These are phyloP conservation scores for Pilaira anomala DNA, from an alignment of 192 early-diverging fungal genomes.

Conservation along the genomic window DNA sequence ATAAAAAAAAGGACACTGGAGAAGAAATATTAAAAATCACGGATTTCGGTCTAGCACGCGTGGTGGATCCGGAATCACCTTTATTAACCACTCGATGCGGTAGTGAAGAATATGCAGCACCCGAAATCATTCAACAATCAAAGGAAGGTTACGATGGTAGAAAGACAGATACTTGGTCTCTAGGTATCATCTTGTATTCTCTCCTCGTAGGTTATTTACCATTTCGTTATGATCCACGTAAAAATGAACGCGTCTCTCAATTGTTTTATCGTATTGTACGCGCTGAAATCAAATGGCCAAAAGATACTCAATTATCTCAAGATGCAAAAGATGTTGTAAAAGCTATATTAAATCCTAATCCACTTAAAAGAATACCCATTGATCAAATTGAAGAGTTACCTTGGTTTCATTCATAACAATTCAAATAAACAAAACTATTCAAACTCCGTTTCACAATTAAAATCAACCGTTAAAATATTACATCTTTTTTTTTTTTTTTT, in stretches of 20 bases:
- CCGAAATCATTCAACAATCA: conserved; percentile 58
- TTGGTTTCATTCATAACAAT: conserved; percentile 38
- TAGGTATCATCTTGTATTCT: conserved; percentile 76
- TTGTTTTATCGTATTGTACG: conserved; percentile 60
- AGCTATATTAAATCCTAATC: conserved; percentile 42
- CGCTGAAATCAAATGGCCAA: conserved; percentile 58
- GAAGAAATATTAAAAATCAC: conserved; percentile 53
- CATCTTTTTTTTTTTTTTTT: too few species aligned
- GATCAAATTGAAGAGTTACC: conserved; percentile 40
- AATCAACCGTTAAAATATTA: too few species aligned
- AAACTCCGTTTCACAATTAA: background rate
- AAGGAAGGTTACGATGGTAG: conserved; percentile 62
- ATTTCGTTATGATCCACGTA: conserved; percentile 62
- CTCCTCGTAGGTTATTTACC: conserved; percentile 73
- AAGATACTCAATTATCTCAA: conserved; percentile 5
- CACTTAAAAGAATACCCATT: conserved; percentile 41
- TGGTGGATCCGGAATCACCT: conserved; percentile 43
- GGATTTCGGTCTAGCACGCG: conserved; percentile 60
- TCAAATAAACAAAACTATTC: background rate
- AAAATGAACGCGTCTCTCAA: conserved; percentile 43
- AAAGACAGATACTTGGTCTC: conserved; percentile 75
- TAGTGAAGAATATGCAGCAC: conserved; percentile 74
- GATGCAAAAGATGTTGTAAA: conserved; percentile 52
- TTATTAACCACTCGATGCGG: conserved; percentile 62
- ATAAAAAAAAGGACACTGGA: conserved; percentile 14